Evolutionary conservation across 805 yeast genomes (phyloP), one percentile per base, ranked within the genome.

Genomic region (Barnettozyma siamensis): DNA sequence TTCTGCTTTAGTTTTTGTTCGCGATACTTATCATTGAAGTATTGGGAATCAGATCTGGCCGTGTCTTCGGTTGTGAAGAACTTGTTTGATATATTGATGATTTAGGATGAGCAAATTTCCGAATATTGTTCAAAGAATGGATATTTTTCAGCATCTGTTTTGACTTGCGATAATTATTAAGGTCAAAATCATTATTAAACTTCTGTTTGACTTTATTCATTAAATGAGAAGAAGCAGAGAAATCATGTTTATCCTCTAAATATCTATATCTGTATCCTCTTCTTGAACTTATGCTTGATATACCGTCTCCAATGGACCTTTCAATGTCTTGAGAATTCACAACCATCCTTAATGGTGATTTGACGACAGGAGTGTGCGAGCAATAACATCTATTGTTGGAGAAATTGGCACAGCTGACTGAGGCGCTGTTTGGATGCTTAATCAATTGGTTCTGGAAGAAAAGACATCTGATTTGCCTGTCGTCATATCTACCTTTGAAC

Each of bases 401-500:
- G 34, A 13, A 21, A 36, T 38, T 26, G 23, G 33, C 8, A 27
- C 36, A 35, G 31, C 47, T 38, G 19, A 15, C 9, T 9, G 16
- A 29, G 24, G 31, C 43, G 31, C 35, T 18, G 21, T 33, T 13
- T 19, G 23, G 26, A 29, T 24, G 35, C 32, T 9, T 12, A 3
- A 9, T 15, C 10, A 17, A 13, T 2, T 36, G 28, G 8, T 35
- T 35, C 11, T 34, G 37, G 20, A 40, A 32, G 23, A 37, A 49
- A 1, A 35, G 20, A 44, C 67, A 60, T 15, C 56, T 36, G 8
- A 46, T 13, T 17, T 43, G 50, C 17, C 66, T 45, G 28, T 51
- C 51, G 39, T 63, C 65, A 24, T 43, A 46, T 6, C 33, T 18
- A 1, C 64, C 65, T 38, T 45, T 58, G 44, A 60, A 62, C 27